Base-by-base conservation (phyloP, 805 yeast species). In the Nakazawaea ernobii region DNA sequence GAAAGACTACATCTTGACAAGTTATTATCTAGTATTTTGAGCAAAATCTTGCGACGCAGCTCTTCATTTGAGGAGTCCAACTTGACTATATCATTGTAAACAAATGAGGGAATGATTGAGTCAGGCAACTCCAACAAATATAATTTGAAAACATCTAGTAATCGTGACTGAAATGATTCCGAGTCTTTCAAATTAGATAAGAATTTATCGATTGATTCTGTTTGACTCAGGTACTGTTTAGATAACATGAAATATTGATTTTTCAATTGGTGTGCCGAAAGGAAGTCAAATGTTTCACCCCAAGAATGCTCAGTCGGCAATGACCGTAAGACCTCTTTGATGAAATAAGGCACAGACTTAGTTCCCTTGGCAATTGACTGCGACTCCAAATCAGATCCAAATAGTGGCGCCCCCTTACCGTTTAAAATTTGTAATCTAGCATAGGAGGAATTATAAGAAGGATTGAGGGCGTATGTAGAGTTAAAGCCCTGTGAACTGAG, bases 301-400 rank as follows among this genome's bases (percentile, higher is more conserved):
- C 48, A 45, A n/a, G 17, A 15, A 9, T 4, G 8, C 4, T 24
- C 30, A 11, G 36, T 6, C 8, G 30, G 14, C 6, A 32, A 5
- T 15, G 7, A 6, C 11, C 15, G 17, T 28, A 45, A 32, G 4
- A 33, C 29, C 13, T 33, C 14, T 8, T 24, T 6, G 8, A 45
- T 15, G 9, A 45, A 39, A 13, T 30, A 35, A 27, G 48, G 48
- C 17, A 26, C 24, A 15, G 26, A 26, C 17, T 8, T n/a, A 9
- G 32, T 30, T 8, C 11, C 42, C 7, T 3, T 24, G 15, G 13
- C 15, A 5, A 27, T 32, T 6, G 7, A 6, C 26, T 45, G 39
- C n/a, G 37, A 32, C 24, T n/a, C 39, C 27, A 45, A 27, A 13
- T 45, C 39, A 10, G 48, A 45, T 32, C 48, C 48, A 33, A 45